phyloP scores from a whole-genome alignment of 2,329 filamentous ascomycete genomes.

The Neopestalotiopsis clavispora region DNA sequence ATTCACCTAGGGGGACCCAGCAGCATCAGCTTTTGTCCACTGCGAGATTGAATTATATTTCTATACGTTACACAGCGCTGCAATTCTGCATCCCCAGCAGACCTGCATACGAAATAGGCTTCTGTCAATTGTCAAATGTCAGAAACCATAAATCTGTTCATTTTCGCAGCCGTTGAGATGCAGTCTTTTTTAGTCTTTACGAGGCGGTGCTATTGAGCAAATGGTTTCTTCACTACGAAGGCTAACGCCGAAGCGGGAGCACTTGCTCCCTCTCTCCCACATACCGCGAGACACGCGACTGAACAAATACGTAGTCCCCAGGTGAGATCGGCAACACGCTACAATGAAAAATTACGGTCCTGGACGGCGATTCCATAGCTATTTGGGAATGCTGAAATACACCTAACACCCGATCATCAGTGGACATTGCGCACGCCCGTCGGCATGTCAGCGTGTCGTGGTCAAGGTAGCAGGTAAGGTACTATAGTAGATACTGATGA shows the following conservation, averaged over 20 bases:
- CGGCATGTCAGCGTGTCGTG: neutral
- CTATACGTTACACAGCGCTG: neutral
- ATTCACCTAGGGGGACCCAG: neutral
- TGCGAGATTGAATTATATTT: conserved; percentile 14
- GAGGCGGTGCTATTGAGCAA: neutral
- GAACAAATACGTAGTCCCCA: neutral
- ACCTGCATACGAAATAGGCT: neutral
- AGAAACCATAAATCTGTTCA: neutral
- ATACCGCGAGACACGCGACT: neutral
- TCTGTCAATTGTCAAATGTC: conserved; percentile 4
- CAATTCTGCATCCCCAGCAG: neutral
- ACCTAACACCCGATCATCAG: neutral
- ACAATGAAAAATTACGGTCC: neutral
- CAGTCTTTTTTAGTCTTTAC: neutral
- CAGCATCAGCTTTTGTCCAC: neutral
- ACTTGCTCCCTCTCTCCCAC: neutral
- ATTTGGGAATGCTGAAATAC: neutral
- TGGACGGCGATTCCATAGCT: neutral
- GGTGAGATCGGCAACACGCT: neutral
- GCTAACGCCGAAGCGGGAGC: neutral
- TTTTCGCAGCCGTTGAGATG: neutral
- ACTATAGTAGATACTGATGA: neutral
- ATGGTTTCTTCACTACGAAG: neutral
- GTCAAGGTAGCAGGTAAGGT: neutral
- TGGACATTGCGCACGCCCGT: neutral